phyloP scores from a whole-genome alignment of 2,329 filamentous ascomycete species.

The Hymenoscyphus scutula region DNA sequence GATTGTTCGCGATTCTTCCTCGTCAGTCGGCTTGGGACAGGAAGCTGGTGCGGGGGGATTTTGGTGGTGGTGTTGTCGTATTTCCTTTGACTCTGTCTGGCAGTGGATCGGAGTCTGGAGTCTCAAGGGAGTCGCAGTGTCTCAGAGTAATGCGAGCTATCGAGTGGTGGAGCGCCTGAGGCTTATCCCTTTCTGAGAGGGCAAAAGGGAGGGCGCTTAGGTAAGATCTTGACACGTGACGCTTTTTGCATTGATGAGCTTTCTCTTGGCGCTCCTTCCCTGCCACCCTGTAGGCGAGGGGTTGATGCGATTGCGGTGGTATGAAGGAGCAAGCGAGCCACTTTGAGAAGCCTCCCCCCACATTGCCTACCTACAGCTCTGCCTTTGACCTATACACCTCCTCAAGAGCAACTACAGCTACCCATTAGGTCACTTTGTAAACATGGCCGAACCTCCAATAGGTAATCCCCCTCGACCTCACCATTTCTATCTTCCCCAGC shows the following conservation, averaged over 20 bases:
- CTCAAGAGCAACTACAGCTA: background rate
- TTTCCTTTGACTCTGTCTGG: background rate
- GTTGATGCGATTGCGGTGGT: no score
- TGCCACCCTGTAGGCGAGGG: constrained; percentile 2
- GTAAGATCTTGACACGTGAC: background rate
- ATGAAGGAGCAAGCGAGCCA: background rate
- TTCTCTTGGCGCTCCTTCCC: background rate
- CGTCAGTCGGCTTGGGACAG: background rate
- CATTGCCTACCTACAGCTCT: no score
- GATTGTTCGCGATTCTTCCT: background rate
- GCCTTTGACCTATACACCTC: background rate
- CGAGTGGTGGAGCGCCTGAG: background rate
- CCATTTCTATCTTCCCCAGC: background rate
- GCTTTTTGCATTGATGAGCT: background rate
- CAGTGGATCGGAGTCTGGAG: background rate
- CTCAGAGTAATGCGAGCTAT: constrained; percentile 2
- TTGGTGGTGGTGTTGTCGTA: constrained; percentile 4
- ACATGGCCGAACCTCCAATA: constrained; percentile 39
- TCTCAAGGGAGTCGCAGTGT: background rate
- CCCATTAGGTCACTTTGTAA: constrained; percentile 16
- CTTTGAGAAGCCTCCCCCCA: constrained; percentile 2
- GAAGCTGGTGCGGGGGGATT: constrained; percentile 6
- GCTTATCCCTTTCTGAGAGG: background rate
- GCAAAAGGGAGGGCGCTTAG: background rate
- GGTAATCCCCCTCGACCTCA: constrained; percentile 25